phyloP scores from a whole-genome alignment of 495 filamentous ascomycete genomes.

The Podospora appendiculata region DNA sequence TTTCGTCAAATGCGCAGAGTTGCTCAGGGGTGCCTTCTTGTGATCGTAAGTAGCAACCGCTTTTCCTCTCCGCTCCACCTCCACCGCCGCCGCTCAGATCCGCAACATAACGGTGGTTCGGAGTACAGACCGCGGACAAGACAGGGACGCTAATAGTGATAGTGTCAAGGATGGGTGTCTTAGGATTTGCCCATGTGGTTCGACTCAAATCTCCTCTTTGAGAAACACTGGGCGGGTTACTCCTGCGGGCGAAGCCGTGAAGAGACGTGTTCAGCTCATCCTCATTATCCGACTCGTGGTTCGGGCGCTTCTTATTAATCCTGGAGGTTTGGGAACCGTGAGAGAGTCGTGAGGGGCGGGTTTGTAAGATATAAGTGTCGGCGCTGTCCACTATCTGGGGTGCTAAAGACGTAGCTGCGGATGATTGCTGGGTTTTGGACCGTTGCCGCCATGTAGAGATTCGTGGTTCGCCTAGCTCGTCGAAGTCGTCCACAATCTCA shows the following conservation, averaged over 20 bases:
- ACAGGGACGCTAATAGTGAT: not conserved
- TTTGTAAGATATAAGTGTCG: too few relatives aligned
- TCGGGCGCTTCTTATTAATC: not conserved
- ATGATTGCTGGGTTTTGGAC: too few relatives aligned
- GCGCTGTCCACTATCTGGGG: too few relatives aligned
- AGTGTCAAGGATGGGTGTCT: too few relatives aligned
- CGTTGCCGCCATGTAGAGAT: not conserved
- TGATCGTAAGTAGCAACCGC: not conserved
- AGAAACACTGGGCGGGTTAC: conserved; percentile 7
- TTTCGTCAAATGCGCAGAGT: conserved; percentile 8
- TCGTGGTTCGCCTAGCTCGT: conserved; percentile 2
- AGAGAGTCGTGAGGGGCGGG: too few relatives aligned
- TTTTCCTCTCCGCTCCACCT: not conserved
- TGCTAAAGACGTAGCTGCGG: not conserved
- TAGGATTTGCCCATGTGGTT: too few relatives aligned
- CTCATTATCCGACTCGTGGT: not conserved
- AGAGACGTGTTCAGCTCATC: not conserved
- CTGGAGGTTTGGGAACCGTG: not conserved
- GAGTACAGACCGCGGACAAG: conserved; percentile 7
- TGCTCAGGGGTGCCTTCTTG: not conserved
- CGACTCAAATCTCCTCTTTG: not conserved
- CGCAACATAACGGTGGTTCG: conserved; percentile 2
- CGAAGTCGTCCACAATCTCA: conserved; percentile 7
- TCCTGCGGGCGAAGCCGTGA: not conserved
- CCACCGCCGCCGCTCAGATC: not conserved